These are phyloP conservation scores for Arachis monticola DNA, from an alignment of 331 rosid species.

Conservation along the genomic window DNA sequence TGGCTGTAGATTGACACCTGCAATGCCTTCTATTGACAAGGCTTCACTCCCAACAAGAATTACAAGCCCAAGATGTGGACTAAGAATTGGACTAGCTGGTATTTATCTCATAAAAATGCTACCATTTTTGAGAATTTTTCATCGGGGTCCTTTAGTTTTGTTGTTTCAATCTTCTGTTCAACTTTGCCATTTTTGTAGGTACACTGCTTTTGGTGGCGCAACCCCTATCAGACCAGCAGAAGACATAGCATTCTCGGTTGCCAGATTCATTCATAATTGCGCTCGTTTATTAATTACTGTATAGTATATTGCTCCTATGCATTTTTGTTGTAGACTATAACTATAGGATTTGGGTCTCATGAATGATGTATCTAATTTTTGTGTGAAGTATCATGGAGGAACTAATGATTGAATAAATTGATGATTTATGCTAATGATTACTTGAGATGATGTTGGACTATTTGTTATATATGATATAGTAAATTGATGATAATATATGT, in stretches of 20 bases:
- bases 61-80: conserved; percentile 97
- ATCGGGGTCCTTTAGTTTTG: background rate
- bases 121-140: conserved; percentile 8
- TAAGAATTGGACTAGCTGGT: conserved; percentile 98
- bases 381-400: conserved; percentile 88
- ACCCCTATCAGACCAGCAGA: conserved; percentile 83
- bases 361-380: conserved; percentile 17
- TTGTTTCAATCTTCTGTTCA: conserved; percentile 4
- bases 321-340: background rate
- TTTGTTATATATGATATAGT: too few species aligned
- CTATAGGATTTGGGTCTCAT: background rate
- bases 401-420: conserved; percentile 71
- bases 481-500: too few species aligned
- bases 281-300: conserved; percentile 84
- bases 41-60: conserved; percentile 70
- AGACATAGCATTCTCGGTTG: conserved; percentile 87
- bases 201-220: conserved; percentile 86
- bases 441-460: too few species aligned
- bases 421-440: too few species aligned
- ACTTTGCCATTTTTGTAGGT: conserved; percentile 52
- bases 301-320: conserved; percentile 55
- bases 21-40: conserved; percentile 93
- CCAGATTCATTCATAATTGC: conserved; percentile 84
- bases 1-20: conserved; percentile 83
- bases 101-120: conserved; percentile 36